Evolutionary conservation across 371 early-diverging fungal genomes (phyloP).

Genomic region (Fennellomyces sp.): DNA sequence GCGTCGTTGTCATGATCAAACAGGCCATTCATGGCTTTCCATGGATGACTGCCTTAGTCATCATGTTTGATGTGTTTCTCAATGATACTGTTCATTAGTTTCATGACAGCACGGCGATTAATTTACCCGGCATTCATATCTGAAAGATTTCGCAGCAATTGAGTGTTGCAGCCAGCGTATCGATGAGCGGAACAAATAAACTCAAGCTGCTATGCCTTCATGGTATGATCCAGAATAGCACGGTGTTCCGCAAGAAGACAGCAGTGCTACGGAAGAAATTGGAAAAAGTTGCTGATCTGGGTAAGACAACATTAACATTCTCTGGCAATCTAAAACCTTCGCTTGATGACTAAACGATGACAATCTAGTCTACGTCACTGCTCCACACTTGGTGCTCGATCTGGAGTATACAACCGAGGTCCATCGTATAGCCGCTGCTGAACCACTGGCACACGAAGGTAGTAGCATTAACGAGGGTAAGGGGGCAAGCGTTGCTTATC

Average conservation of each 20-base stretch:
- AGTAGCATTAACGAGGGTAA: background rate
- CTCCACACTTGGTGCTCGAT: constrained; percentile 62
- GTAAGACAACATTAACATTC: constrained; percentile 25
- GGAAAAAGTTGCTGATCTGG: constrained; percentile 63
- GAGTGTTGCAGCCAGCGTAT: background rate
- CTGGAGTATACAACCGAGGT: constrained; percentile 56
- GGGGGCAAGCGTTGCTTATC: background rate
- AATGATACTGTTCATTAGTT: too few relatives aligned
- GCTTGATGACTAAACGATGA: background rate
- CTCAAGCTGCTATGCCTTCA: constrained; percentile 74
- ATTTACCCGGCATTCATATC: too few relatives aligned
- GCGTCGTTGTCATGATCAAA: too few relatives aligned
- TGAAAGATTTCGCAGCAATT: too few relatives aligned
- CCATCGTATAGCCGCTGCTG: constrained; percentile 50
- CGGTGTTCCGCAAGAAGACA: constrained; percentile 69
- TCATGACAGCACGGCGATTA: too few relatives aligned
- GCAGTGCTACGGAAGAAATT: constrained; percentile 69
- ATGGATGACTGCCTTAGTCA: too few relatives aligned
- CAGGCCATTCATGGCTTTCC: too few relatives aligned
- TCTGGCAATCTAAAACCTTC: background rate
- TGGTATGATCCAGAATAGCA: constrained; percentile 77
- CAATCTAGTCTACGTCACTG: constrained; percentile 60
- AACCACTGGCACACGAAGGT: constrained; percentile 56
- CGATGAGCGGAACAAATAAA: constrained; percentile 31
- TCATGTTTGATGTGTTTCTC: too few relatives aligned